phyloP scores from a whole-genome alignment of 2,329 filamentous ascomycete species.

The Aureobasidium musti region DNA sequence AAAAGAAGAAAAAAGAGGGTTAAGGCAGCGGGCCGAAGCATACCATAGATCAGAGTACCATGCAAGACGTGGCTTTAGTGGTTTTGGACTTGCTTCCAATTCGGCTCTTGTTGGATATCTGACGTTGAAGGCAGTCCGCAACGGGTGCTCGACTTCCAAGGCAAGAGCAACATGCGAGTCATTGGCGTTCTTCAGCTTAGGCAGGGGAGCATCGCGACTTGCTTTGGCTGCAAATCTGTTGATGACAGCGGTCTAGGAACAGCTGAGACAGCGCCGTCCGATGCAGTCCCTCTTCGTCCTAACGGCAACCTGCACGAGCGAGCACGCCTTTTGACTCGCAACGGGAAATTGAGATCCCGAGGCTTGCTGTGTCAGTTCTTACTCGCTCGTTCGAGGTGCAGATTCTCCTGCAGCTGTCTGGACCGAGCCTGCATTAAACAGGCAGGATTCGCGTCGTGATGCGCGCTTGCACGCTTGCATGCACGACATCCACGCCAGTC shows the following conservation, averaged over 20 bases:
- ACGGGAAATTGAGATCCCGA: not conserved
- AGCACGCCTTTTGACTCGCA: not conserved
- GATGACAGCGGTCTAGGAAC: slow-evolving; percentile 15
- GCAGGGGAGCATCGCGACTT: not conserved
- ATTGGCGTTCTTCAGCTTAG: not conserved
- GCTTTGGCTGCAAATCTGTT: slow-evolving; percentile 5
- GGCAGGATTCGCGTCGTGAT: not conserved
- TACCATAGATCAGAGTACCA: slow-evolving; percentile 4
- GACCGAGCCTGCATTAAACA: slow-evolving; percentile 4
- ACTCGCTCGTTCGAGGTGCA: not conserved
- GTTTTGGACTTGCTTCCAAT: slow-evolving; percentile 12
- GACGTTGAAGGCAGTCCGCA: not conserved
- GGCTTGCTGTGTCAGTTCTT: slow-evolving; percentile 7
- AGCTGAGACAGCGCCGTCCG: slow-evolving; percentile 14
- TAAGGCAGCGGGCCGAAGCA: slow-evolving; percentile 13
- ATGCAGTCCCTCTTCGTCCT: not conserved
- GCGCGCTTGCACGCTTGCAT: slow-evolving; percentile 3
- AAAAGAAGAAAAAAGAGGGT: slow-evolving; percentile 17
- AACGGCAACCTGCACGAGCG: slow-evolving; percentile 19
- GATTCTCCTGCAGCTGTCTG: slow-evolving; percentile 8
- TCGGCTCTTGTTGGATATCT: not conserved
- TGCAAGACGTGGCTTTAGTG: not conserved
- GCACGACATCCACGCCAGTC: slow-evolving; percentile 23
- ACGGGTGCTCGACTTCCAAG: not conserved
- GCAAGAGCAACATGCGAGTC: not conserved